Evolutionary conservation across 768 basidiomycete genomes (phyloP).

Genomic region (Pleurotus salmoneostramineus): DNA sequence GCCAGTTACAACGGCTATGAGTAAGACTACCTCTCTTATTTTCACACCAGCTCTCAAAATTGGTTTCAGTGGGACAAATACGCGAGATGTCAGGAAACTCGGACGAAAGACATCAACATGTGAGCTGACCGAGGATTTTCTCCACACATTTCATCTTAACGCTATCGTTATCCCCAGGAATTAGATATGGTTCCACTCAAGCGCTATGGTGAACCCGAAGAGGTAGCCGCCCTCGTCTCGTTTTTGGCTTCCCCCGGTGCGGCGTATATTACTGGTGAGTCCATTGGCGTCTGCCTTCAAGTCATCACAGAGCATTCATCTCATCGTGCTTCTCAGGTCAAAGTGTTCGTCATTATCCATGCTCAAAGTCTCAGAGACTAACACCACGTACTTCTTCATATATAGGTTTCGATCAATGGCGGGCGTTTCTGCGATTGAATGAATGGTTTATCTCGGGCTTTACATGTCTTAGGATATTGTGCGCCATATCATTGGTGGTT

Average conservation of each 20-base stretch:
- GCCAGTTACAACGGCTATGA: slow-evolving; percentile 13
- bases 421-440: neutral
- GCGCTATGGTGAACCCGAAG: slow-evolving; percentile 19
- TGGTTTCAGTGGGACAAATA: neutral
- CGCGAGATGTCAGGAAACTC: neutral
- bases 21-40: neutral
- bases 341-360: neutral
- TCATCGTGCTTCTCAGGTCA: neutral
- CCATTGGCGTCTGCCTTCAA: neutral
- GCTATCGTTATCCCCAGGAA: neutral
- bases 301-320: neutral
- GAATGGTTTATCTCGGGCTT: too few species aligned
- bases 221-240: slow-evolving; percentile 31
- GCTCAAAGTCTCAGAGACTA: too few species aligned
- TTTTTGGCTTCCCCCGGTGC: slow-evolving; percentile 32
- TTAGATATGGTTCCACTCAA: neutral
- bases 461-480: too few species aligned
- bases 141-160: neutral
- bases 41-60: neutral
- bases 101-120: neutral
- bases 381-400: neutral
- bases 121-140: neutral
- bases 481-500: too few species aligned
- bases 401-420: neutral
- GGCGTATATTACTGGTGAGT: slow-evolving; percentile 28